A percentile compares a stretch with the other conserved stretches of the same genome.
Conservation (phyloP, 2,329 filamentous ascomycete genomes). For the Venturia carpophila region DNA sequence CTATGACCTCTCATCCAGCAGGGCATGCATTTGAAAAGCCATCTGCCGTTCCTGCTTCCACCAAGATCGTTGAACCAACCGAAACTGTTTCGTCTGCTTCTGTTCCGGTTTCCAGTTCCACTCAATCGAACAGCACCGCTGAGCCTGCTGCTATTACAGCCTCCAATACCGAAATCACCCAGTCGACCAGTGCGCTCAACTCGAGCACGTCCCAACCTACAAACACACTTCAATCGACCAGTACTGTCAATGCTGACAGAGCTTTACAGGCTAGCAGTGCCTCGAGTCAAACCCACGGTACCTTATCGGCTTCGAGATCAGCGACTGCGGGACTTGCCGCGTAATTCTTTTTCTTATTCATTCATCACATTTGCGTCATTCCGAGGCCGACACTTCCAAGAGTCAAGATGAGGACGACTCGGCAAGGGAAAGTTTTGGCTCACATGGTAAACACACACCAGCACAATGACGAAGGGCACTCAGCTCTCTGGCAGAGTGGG, state of each 20-base stretch:
- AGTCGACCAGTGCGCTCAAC: not conserved
- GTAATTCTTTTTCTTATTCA: not conserved
- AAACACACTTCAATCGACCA: not conserved
- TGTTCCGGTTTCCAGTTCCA: not conserved
- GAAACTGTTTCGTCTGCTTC: not conserved
- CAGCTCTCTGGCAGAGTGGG: not conserved
- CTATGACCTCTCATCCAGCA: not conserved
- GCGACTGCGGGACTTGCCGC: not conserved
- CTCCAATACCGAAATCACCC: not conserved
- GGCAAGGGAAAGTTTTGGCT: not conserved
- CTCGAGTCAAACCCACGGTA: not conserved
- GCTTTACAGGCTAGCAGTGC: not conserved
- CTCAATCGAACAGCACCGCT: not conserved
- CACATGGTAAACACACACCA: not conserved
- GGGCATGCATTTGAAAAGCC: not conserved
- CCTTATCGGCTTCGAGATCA: not conserved
- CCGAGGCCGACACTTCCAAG: not conserved
- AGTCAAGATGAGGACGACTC: not conserved
- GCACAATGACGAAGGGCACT: not conserved
- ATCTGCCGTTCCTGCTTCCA: not conserved
- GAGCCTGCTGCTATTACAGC: not conserved
- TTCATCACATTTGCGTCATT: not conserved
- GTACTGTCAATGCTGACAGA: not conserved
- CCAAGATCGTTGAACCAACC: not conserved
- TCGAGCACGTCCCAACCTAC: not conserved